These are phyloP conservation scores for Trichoderma reesei DNA, from an alignment of 495 filamentous ascomycete species.

Conservation along the genomic window DNA sequence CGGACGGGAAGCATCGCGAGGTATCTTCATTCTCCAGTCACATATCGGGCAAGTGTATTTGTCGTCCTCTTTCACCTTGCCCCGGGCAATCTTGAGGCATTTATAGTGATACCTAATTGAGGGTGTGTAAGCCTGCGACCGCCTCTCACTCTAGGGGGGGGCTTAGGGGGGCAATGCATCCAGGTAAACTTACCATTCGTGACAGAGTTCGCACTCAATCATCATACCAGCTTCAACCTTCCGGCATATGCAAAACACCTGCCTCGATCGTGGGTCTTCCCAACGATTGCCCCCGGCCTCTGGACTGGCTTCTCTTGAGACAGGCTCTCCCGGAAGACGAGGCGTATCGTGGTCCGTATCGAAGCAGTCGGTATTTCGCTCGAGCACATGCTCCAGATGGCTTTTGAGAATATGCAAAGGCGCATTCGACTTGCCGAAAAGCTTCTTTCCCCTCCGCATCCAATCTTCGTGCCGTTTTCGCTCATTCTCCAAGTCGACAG, in stretches of 20 bases:
- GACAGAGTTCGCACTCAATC: slow-evolving; percentile 97
- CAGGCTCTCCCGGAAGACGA: slow-evolving; percentile 81
- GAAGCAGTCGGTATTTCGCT: slow-evolving; percentile 84
- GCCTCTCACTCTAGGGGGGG: background rate
- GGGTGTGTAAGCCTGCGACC: background rate
- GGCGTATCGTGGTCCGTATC: slow-evolving; percentile 78
- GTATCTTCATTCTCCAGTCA: slow-evolving; percentile 95
- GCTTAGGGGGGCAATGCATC: background rate
- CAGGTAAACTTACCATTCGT: slow-evolving; percentile 70
- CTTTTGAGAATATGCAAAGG: slow-evolving; percentile 86
- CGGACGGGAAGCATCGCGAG: slow-evolving; percentile 91
- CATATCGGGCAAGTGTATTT: slow-evolving; percentile 98
- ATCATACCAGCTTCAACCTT: slow-evolving; percentile 93
- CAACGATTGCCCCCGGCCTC: slow-evolving; percentile 44
- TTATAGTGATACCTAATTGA: slow-evolving; percentile 82
- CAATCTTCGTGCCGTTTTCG: slow-evolving; percentile 96
- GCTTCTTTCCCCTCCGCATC: slow-evolving; percentile 97
- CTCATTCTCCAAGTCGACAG: slow-evolving; percentile 87
- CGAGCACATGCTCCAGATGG: slow-evolving; percentile 89
- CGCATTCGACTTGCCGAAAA: slow-evolving; percentile 97
- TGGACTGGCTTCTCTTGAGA: slow-evolving; percentile 75
- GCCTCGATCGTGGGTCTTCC: slow-evolving; percentile 46
- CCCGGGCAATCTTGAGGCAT: slow-evolving; percentile 94
- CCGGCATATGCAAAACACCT: slow-evolving; percentile 97
- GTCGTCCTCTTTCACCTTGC: slow-evolving; percentile 96